Evolutionary conservation across 352 stramenopile species (phyloP).

Genomic region (Phytophthora pini): DNA sequence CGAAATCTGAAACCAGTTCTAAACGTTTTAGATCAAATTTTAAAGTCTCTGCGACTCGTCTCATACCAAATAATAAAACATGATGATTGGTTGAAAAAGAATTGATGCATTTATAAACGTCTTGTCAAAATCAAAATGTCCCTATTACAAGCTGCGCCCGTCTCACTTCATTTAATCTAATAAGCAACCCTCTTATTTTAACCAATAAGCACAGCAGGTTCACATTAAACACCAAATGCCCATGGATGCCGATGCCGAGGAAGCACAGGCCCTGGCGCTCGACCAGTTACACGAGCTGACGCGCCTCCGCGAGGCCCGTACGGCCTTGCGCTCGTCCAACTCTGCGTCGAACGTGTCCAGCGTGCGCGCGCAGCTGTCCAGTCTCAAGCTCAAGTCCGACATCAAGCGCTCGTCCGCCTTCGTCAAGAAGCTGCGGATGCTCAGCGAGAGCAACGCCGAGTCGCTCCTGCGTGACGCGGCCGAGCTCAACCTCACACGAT

Average conservation of each 20-base stretch:
- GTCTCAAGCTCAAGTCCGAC: conserved; percentile 96
- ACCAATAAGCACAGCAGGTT: too few species aligned
- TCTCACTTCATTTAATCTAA: too few species aligned
- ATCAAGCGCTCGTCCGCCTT: conserved; percentile 98
- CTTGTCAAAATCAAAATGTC: too few species aligned
- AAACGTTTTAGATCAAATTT: too few species aligned
- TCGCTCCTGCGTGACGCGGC: conserved; percentile 85
- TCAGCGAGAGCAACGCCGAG: conserved; percentile 75
- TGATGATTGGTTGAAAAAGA: too few species aligned
- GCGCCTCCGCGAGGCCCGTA: conserved; percentile 36
- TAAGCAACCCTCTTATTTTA: too few species aligned
- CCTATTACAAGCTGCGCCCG: too few species aligned
- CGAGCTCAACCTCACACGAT: conserved; percentile 95
- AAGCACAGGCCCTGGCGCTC: conserved; percentile 22
- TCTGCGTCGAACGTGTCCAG: conserved; percentile 43
- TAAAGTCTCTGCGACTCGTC: too few species aligned
- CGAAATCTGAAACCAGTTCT: too few species aligned
- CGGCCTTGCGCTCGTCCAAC: conserved; percentile 69
- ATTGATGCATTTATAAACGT: too few species aligned
- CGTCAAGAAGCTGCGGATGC: conserved; percentile 95
- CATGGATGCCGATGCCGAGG: conserved; percentile 19
- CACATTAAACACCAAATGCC: too few species aligned
- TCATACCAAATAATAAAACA: too few species aligned
- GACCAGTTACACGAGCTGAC: conserved; percentile 59
- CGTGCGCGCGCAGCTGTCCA: conserved; percentile 85